A percentile compares a stretch with the other conserved stretches of the same genome.
phyloP scores from a whole-genome alignment of 2,329 filamentous ascomycete species.

The Penicillium sp. region DNA sequence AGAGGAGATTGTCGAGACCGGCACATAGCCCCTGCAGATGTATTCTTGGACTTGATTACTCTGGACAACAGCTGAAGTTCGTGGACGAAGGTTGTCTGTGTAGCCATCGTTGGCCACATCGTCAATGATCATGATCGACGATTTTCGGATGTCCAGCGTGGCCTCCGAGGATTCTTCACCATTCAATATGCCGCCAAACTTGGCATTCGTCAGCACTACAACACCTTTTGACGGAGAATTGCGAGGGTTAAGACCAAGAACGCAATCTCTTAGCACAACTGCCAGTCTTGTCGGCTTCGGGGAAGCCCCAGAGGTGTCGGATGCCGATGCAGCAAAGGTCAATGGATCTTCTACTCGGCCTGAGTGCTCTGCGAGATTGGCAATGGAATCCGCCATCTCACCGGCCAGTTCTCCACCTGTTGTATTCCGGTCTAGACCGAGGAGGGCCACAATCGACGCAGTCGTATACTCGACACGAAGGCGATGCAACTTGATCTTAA shows the following conservation, averaged over 20 bases:
- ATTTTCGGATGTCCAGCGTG: constrained; percentile 67
- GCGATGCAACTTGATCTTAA: constrained; percentile 84
- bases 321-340: constrained; percentile 12
- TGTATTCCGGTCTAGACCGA: constrained; percentile 64
- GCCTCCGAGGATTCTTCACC: constrained; percentile 61
- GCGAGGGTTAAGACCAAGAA: constrained; percentile 78
- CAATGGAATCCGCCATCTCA: constrained; percentile 73
- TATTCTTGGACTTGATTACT: constrained; percentile 49
- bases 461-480: constrained; percentile 85
- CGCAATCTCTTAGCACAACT: constrained; percentile 72
- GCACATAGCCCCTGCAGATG: constrained; percentile 68
- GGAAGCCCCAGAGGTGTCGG: constrained; percentile 19
- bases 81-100: constrained; percentile 31
- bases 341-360: constrained; percentile 7
- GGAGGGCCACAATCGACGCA: constrained; percentile 71
- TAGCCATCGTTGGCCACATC: constrained; percentile 54
- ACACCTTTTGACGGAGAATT: constrained; percentile 70
- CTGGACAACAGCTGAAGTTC: constrained; percentile 25
- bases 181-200: constrained; percentile 63
- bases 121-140: constrained; percentile 78
- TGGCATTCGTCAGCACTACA: constrained; percentile 72
- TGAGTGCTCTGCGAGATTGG: constrained; percentile 60
- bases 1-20: constrained; percentile 80
- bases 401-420: constrained; percentile 69
- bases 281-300: constrained; percentile 51